Conservation (phyloP, 306 rosid genomes). For the Citrullus colocynthis region DNA sequence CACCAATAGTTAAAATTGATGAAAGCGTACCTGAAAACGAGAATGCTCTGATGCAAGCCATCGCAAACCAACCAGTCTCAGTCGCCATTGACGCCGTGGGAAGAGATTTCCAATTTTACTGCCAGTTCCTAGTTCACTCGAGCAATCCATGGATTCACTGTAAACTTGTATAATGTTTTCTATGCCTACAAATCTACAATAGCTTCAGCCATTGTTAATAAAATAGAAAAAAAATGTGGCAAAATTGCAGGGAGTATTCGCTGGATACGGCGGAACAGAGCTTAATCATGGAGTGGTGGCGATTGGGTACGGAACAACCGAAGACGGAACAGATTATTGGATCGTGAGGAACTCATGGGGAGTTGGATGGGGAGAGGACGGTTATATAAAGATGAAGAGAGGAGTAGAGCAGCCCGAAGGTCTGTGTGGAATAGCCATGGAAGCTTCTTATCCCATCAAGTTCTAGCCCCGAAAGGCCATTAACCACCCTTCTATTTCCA, state of each 20-base stretch:
- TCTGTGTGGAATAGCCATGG: slow-evolving; percentile 36
- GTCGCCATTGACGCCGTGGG: slow-evolving; percentile 41
- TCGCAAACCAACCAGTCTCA: slow-evolving; percentile 35
- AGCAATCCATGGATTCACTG: background rate
- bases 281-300: slow-evolving; percentile 74
- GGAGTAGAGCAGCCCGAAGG: slow-evolving; percentile 33
- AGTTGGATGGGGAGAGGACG: slow-evolving; percentile 69
- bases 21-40: slow-evolving; percentile 36
- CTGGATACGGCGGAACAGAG: slow-evolving; percentile 49
- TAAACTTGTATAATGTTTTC: background rate
- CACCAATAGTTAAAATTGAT: slow-evolving; percentile 29
- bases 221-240: background rate
- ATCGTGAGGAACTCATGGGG: slow-evolving; percentile 86
- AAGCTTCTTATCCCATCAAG: slow-evolving; percentile 76
- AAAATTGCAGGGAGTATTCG: slow-evolving; percentile 55
- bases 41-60: slow-evolving; percentile 38
- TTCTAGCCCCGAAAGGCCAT: slow-evolving; percentile 25
- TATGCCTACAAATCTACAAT: background rate
- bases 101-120: slow-evolving; percentile 41
- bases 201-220: background rate
- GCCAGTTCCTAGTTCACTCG: background rate
- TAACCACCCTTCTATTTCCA: too few species aligned
- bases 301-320: slow-evolving; percentile 68
- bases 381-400: slow-evolving; percentile 61
- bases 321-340: slow-evolving; percentile 76